phyloP scores from a whole-genome alignment of 2,329 filamentous ascomycete genomes.

The Neoarthrinium moseri region DNA sequence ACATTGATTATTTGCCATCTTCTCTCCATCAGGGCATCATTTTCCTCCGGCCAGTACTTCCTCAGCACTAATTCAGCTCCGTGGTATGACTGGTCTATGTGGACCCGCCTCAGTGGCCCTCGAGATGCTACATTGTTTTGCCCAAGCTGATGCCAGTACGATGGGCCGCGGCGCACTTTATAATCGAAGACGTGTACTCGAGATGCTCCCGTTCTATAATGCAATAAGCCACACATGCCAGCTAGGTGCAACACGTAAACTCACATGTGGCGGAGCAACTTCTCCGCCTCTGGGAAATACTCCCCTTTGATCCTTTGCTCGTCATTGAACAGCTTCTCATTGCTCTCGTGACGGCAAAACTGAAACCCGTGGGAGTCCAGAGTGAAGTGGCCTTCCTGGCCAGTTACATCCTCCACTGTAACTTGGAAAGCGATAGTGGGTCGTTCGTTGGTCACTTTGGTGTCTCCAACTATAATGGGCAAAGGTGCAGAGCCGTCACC shows the following conservation, averaged over 20 bases:
- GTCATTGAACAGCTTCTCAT: slow-evolving; percentile 42
- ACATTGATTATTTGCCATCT: slow-evolving; percentile 52
- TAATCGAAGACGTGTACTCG: slow-evolving; percentile 59
- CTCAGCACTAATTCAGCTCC: slow-evolving; percentile 34
- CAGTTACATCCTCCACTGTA: slow-evolving; percentile 33
- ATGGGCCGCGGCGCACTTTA: slow-evolving; percentile 42
- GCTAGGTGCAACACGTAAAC: too few relatives aligned
- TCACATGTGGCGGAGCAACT: slow-evolving; percentile 60
- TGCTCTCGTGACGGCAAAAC: slow-evolving; percentile 24
- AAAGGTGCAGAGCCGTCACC: slow-evolving; percentile 39
- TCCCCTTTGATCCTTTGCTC: slow-evolving; percentile 60
- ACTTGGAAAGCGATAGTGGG: slow-evolving; percentile 25
- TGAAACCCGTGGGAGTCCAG: slow-evolving; percentile 40
- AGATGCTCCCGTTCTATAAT: slow-evolving; percentile 50
- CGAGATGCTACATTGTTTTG: too few relatives aligned
- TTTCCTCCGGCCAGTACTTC: slow-evolving; percentile 39
- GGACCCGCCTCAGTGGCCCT: slow-evolving; percentile 45
- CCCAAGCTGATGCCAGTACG: too few relatives aligned
- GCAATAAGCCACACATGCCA: too few relatives aligned
- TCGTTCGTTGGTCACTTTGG: slow-evolving; percentile 33
- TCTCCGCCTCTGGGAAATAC: slow-evolving; percentile 73
- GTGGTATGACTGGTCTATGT: slow-evolving; percentile 53
- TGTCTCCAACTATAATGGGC: slow-evolving; percentile 31
- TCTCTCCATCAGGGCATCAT: slow-evolving; percentile 34
- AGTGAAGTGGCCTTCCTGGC: slow-evolving; percentile 31